These are phyloP conservation scores for Paraurostyla sp. DNA, from an alignment of 73 alveolate species.

Conservation along the genomic window DNA sequence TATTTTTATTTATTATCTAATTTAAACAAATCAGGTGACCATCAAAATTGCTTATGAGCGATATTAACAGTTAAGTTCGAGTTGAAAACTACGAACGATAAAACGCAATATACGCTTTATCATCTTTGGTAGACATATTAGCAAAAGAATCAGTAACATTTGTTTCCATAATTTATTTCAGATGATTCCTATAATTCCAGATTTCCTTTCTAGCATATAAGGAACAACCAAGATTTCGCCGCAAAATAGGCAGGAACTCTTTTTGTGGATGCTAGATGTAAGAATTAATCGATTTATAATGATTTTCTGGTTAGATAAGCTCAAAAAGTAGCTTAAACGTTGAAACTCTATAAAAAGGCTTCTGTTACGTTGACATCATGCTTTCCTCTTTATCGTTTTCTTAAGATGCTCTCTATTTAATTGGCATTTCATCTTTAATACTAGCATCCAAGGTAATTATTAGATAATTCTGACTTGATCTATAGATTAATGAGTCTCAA, in stretches of 20 bases:
- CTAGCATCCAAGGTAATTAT: neutral
- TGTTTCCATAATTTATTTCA: neutral
- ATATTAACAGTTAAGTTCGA: neutral
- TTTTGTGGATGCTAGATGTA: constrained; percentile 5
- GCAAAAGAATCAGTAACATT: neutral
- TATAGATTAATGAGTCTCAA: neutral
- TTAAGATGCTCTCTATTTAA: constrained; percentile 8
- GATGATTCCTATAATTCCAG: neutral
- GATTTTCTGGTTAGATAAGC: neutral
- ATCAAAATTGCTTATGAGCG: neutral
- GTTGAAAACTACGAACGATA: neutral
- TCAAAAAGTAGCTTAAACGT: neutral
- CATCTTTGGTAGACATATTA: neutral
- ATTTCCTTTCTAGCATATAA: neutral
- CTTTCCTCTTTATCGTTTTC: neutral
- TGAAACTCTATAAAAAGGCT: neutral
- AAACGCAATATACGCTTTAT: neutral
- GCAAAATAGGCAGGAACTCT: neutral
- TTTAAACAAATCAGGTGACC: neutral
- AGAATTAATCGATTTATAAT: neutral
- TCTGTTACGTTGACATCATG: neutral
- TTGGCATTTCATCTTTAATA: constrained; percentile 1
- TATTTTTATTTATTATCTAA: neutral
- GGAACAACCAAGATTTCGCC: neutral
- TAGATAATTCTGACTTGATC: neutral